Base-by-base conservation (phyloP, 768 basidiomycete genomes). In the Lyophyllum shimeji region DNA sequence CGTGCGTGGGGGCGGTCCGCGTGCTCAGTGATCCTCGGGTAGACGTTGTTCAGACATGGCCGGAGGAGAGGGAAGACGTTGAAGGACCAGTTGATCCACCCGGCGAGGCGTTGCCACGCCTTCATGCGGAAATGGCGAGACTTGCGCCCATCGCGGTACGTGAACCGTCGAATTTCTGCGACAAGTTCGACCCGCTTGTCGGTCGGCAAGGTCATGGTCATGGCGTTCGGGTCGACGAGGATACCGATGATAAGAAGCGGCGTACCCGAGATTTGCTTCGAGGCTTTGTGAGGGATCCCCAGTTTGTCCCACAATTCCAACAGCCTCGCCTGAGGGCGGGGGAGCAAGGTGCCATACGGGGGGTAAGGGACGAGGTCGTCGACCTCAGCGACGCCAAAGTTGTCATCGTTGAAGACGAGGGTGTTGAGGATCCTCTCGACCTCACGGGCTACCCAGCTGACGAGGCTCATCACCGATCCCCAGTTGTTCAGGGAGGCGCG, bases 41-140 rank as follows among this genome's bases (percentile, higher is more conserved):
- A 80, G 0, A 78, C 2, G 0, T 61, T 55, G 13, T 53, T 69
- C 0, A 81, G 61, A 0, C 59, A 65, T 0, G 77, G 78, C 0
- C 65, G 60, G 0, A 80, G 61, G 0, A 71, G 54, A 0, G 77
- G 76, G 45, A 63, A 76, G 1, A 71, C 70, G 48, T 79, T 80
- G 20, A 80, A 61, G 0, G 62, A 54, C 76, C 76, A 79, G 46
- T 78, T 78, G 13, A 68, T 18, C 70, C 69, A 76, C 0, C 74
- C 76, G 0, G 67, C 67, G 0, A 78, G 48, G 1, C 46, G 46
- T 51, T 71, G 64, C 48, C 62, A 76, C 4, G 4, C 29, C 29
- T 29, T 29, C 29, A 29, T 4, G 29, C 29, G 29, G 29, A 9
- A 29, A 9, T 29, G 29, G 29, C 4, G 29, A 29, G 9, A 5